Percentiles rank a stretch among this genome's conserved stretches.
Evolutionary conservation across 129 eudicot species (phyloP).

Genomic region (Pulicaria dysenterica): DNA sequence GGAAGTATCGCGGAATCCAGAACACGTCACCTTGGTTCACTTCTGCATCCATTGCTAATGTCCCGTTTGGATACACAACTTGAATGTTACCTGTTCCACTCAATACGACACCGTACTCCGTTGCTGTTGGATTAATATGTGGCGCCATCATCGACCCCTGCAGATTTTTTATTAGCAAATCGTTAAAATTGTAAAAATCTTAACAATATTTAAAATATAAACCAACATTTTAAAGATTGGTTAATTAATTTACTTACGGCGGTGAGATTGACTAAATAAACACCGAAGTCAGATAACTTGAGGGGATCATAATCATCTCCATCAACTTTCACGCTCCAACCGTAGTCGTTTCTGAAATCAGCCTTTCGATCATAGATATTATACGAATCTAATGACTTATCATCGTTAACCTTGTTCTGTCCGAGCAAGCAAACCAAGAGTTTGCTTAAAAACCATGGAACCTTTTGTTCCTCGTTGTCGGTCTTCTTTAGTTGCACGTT

Average conservation of each 20-base stretch:
- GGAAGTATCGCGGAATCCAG: constrained; percentile 81
- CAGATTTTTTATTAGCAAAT: too few species aligned
- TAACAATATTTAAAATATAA: too few species aligned
- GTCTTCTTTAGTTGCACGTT: constrained; percentile 7
- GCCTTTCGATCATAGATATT: constrained; percentile 59
- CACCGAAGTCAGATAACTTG: constrained; percentile 46
- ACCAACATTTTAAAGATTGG: neutral
- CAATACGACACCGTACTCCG: constrained; percentile 74
- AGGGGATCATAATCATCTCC: constrained; percentile 62
- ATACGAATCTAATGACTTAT: constrained; percentile 42
- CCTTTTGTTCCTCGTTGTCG: constrained; percentile 20
- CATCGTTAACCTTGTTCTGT: constrained; percentile 1
- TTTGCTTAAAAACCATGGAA: constrained; percentile 50
- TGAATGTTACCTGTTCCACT: constrained; percentile 69
- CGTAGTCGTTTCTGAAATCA: constrained; percentile 67
- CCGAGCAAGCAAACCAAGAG: constrained; percentile 37
- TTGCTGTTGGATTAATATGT: constrained; percentile 77
- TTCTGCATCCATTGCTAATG: constrained; percentile 68
- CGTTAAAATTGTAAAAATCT: too few species aligned
- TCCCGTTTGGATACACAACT: constrained; percentile 79
- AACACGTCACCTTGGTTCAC: constrained; percentile 82
- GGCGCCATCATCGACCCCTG: constrained; percentile 99
- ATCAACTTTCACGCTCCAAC: constrained; percentile 69
- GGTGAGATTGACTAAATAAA: constrained; percentile 74
- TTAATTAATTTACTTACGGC: constrained; percentile 47